Evolutionary conservation across 352 stramenopile genomes (phyloP).

Genomic region (Phytophthora chlamydospora): DNA sequence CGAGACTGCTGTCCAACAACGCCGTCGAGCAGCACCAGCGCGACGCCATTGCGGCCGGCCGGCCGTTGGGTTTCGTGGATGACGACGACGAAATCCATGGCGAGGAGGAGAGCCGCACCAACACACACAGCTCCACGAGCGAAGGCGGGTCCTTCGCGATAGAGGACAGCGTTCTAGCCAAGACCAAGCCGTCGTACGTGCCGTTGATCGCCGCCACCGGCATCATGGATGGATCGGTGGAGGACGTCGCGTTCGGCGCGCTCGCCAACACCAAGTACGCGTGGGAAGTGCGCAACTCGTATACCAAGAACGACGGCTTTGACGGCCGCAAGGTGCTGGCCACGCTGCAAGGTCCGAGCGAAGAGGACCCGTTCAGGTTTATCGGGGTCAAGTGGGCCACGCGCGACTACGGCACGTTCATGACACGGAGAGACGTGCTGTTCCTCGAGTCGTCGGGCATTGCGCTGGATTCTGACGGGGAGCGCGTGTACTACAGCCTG

Average conservation of each 20-base stretch:
- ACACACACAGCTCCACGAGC: conserved; percentile 37
- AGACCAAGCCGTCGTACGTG: conserved; percentile 25
- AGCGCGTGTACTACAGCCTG: conserved; percentile 41
- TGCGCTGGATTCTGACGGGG: conserved; percentile 39
- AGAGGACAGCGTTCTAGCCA: conserved; percentile 30
- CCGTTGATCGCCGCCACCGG: conserved; percentile 30
- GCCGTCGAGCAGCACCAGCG: conserved; percentile 42
- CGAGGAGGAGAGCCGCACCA: conserved; percentile 23
- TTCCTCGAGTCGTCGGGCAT: conserved; percentile 47
- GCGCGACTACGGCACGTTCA: conserved; percentile 40
- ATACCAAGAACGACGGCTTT: conserved; percentile 44
- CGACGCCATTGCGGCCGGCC: conserved; percentile 32
- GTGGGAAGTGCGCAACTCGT: conserved; percentile 40
- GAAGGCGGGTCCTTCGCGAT: conserved; percentile 36
- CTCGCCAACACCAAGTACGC: conserved; percentile 32
- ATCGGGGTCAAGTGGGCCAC: conserved; percentile 45
- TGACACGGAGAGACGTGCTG: conserved; percentile 37
- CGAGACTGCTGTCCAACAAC: conserved; percentile 50
- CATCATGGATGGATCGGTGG: conserved; percentile 31
- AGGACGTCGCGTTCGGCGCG: conserved; percentile 32
- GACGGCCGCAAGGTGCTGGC: conserved; percentile 38
- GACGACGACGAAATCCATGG: conserved; percentile 21
- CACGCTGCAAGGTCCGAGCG: conserved; percentile 34
- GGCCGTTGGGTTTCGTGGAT: conserved; percentile 21
- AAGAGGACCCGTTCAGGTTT: conserved; percentile 48